phyloP scores from a whole-genome alignment of 345 rosid genomes.

The Diplotaxis tenuifolia region DNA sequence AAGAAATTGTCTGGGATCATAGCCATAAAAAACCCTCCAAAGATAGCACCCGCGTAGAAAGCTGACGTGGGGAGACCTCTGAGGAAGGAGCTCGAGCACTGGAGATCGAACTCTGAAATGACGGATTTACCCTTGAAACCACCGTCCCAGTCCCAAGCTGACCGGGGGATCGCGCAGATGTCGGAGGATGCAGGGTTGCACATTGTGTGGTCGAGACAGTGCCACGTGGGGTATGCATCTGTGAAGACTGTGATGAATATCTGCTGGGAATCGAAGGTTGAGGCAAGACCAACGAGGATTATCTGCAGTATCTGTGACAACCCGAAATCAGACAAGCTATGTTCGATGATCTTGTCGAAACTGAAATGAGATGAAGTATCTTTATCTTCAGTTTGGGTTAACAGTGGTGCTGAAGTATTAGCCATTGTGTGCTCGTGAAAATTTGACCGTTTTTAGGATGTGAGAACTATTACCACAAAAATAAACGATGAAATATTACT shows the following conservation, averaged over 20 bases:
- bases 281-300: constrained; percentile 41
- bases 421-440: neutral
- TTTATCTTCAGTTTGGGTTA: constrained; percentile 1
- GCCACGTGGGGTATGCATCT: constrained; percentile 47
- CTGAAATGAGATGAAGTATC: neutral
- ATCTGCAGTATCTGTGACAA: constrained; percentile 39
- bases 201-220: constrained; percentile 27
- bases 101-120: constrained; percentile 47
- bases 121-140: constrained; percentile 22
- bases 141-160: constrained; percentile 25
- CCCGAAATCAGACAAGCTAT: constrained; percentile 33
- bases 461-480: neutral
- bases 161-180: constrained; percentile 12
- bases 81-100: constrained; percentile 38
- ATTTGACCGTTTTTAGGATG: neutral
- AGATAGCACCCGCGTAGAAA: constrained; percentile 49
- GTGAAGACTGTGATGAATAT: constrained; percentile 51
- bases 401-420: constrained; percentile 7
- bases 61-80: constrained; percentile 47
- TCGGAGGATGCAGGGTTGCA: constrained; percentile 25
- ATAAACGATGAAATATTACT: no score
- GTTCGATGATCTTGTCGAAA: constrained; percentile 34
- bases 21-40: constrained; percentile 44
- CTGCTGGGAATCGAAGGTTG: constrained; percentile 46
- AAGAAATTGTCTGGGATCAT: constrained; percentile 49